Evolutionary conservation across 177 flowering plant species (phyloP), one percentile per base, ranked within the genome.

Genomic region (Vitis hybrid): DNA sequence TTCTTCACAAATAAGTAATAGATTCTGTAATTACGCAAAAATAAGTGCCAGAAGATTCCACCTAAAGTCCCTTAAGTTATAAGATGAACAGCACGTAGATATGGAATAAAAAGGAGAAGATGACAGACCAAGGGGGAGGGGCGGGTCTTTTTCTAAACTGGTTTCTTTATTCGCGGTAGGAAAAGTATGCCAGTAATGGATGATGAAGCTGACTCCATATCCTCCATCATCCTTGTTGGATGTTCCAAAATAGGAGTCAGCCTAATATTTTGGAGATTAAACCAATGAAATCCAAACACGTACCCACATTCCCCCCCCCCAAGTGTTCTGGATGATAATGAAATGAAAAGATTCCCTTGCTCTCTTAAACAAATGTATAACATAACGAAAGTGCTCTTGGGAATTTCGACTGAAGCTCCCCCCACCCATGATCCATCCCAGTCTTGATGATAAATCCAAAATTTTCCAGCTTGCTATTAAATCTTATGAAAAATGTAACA

Each of bases 181-280:
- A 67, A 67, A n/a, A 6, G 14, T 22, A 38, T 62, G 18, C 15
- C 6, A 17, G 18, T 71, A 64, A 63, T 63, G 68, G 61, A 19
- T 53, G 68, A 7, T 56, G 68, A 64, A 17, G 58, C 51, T 64
- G 73, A 64, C 74, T 54, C 62, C 68, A 55, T 44, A 19, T 54
- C 47, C 49, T 10, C 44, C 19, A 5, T n/a, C 50, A 64, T 72
- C 49, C 50, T 65, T 65, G 58, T 24, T 64, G 20, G 28, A 62
- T 62, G 31, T 62, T 54, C 72, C 63, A 70, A 62, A 69, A 12
- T 54, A 54, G 57, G 57, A 54, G 17, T 14, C n/a, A 54, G 57
- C 14, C 57, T 14, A 54, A 54, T 54, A 12, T 54, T 54, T 12
- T 4, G 17, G 7, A 14, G 57, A 54, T 54, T 12, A 14, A 3